Evolutionary conservation across 768 basidiomycete species (phyloP), one percentile per base, ranked within the genome.

Genomic region (Hirschioporus abietinus): DNA sequence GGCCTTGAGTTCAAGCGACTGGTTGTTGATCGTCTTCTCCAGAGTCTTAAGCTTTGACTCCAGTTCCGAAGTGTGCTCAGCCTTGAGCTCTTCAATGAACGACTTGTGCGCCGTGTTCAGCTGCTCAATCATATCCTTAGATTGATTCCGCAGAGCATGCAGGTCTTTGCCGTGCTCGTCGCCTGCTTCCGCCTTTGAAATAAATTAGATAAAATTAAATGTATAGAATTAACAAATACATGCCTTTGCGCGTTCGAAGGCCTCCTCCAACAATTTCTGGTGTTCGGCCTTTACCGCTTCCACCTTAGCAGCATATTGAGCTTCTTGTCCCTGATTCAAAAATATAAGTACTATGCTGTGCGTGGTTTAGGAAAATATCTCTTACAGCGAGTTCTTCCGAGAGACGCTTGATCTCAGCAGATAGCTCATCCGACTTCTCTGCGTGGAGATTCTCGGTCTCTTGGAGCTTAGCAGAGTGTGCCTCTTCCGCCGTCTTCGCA

Each of bases 241-340:
- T 69, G 88, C 93, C 85, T 93, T 93, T 20, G 92, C 91, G 60
- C 84, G 86, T 67, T 89, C 84, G 74, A 93, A 92, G 3, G 88
- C 89, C 66, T 91, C 86, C 68, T 87, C 79, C 20, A 93, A 77
- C 58, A 86, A 80, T 63, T 78, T 76, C 17, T 81, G 80, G 68
- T 92, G 88, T 70, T 92, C 89, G 20, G 79, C 82, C 71, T 88
- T 87, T 57, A 91, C 85, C 18, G 72, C 82, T 15, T 88, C 85
- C 26, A 93, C 84, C 75, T 88, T 89, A 8, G 81, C 80, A 72
- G 82, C 79, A 73, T 93, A 93, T 63, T 86, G 81, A 24, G 83
- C 77, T 73, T 92, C 90, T 80, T 92, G 86, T 63, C 80, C 79
- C 93, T 93, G 71, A 68, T 5, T 12, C 30, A 36, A 57, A 20